These are phyloP conservation scores for Apiotrichum sp. DNA, from an alignment of 1,284 basidiomycete species.

Conservation along the genomic window DNA sequence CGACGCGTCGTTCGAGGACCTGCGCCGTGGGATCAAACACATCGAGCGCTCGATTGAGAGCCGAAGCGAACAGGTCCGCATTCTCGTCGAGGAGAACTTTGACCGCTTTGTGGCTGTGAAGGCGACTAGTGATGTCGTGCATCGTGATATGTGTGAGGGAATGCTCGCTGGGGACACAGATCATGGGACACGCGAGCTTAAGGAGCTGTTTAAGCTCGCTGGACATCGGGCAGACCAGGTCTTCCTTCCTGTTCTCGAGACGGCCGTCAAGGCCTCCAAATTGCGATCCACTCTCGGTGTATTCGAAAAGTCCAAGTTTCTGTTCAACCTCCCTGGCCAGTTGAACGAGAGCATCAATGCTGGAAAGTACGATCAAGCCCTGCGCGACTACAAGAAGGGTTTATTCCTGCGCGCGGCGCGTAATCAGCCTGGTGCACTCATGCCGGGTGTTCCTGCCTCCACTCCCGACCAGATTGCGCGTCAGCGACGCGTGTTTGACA, in stretches of 20 bases:
- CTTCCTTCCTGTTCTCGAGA: conserved; percentile 92
- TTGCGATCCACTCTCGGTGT: conserved; percentile 87
- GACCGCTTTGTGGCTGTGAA: conserved; percentile 98
- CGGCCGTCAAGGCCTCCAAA: conserved; percentile 89
- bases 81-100: conserved; percentile 96
- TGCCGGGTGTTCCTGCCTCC: conserved; percentile 52
- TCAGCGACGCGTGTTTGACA: conserved; percentile 87
- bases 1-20: conserved; percentile 90
- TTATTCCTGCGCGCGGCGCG: conserved; percentile 70
- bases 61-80: conserved; percentile 83
- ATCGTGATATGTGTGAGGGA: conserved; percentile 88
- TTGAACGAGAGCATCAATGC: conserved; percentile 74
- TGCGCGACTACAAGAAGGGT: conserved; percentile 97
- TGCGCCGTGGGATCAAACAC: conserved; percentile 65
- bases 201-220: conserved; percentile 72
- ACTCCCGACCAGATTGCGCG: conserved; percentile 58
- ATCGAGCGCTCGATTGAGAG: conserved; percentile 73
- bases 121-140: conserved; percentile 85
- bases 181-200: conserved; percentile 73
- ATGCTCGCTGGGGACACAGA: conserved; percentile 70
- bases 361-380: conserved; percentile 83
- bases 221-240: conserved; percentile 90
- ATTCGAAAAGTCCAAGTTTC: conserved; percentile 95
- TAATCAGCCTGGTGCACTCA: conserved; percentile 73
- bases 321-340: conserved; percentile 92